A percentile compares a stretch with the other conserved stretches of the same genome.
These are phyloP conservation scores for Rhododendron williamsianum DNA, from an alignment of 148 eudicot genomes.

Conservation along the genomic window DNA sequence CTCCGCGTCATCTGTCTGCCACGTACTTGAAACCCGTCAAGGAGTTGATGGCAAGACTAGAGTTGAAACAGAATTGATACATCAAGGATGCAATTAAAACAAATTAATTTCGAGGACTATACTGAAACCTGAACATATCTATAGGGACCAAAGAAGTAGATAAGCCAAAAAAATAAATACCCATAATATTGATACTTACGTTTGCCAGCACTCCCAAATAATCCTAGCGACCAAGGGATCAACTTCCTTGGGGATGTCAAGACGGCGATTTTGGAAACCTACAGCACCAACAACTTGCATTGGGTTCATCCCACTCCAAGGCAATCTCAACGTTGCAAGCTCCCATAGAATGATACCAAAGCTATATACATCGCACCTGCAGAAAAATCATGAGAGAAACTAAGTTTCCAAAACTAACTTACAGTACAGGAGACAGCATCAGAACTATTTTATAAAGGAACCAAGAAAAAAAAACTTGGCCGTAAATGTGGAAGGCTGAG, in stretches of 20 bases:
- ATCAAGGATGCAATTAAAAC: not conserved
- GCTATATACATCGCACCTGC: conserved; percentile 97
- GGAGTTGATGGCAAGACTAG: not conserved
- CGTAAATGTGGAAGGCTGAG: not conserved
- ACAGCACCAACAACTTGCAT: conserved; percentile 99
- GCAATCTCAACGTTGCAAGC: conserved; percentile 83
- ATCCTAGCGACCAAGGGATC: conserved; percentile 88
- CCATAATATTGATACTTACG: conserved; percentile 36
- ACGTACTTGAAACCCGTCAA: not conserved
- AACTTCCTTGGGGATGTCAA: conserved; percentile 88
- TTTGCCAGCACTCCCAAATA: conserved; percentile 96
- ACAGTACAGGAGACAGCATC: conserved; percentile 1
- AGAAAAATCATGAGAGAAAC: conserved; percentile 8
- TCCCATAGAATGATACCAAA: conserved; percentile 98
- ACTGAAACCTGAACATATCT: not conserved
- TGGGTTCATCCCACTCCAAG: conserved; percentile 98
- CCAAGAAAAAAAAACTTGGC: not conserved
- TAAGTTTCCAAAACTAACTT: not conserved
- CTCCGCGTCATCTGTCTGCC: not conserved
- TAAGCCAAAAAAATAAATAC: not conserved
- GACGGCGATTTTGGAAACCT: conserved; percentile 93
- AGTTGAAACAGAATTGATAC: not conserved
- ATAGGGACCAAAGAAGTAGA: not conserved
- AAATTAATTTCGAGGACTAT: not conserved
- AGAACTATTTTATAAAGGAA: not conserved